A percentile compares a stretch with the other conserved stretches of the same genome.
phyloP scores from a whole-genome alignment of 179 eudicot species.

The Spergularia azorica region DNA sequence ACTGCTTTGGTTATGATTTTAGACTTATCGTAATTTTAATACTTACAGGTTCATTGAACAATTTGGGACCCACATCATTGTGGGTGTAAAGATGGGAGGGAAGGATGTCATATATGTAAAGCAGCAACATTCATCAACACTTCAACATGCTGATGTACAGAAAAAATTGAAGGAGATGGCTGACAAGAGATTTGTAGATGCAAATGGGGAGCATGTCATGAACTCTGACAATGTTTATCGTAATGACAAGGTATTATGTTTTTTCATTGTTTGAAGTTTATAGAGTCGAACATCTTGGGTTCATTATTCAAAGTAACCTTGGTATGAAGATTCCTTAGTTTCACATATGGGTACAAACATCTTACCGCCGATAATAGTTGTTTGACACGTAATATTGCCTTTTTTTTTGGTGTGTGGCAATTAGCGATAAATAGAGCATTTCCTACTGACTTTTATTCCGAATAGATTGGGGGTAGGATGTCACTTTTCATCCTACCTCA shows the following conservation, averaged over 20 bases:
- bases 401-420: too few relatives aligned
- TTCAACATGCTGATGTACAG: slow-evolving; percentile 91
- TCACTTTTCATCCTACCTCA: too few relatives aligned
- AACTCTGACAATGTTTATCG: slow-evolving; percentile 53
- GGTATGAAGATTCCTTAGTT: neutral
- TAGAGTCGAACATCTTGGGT: too few relatives aligned
- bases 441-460: too few relatives aligned
- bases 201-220: slow-evolving; percentile 50
- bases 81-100: slow-evolving; percentile 97
- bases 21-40: slow-evolving; percentile 15
- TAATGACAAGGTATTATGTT: slow-evolving; percentile 61
- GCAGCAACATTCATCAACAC: slow-evolving; percentile 86
- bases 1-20: neutral
- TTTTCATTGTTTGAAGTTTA: neutral
- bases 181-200: slow-evolving; percentile 74
- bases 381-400: too few relatives aligned
- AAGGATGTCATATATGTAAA: slow-evolving; percentile 90
- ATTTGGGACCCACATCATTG: slow-evolving; percentile 92
- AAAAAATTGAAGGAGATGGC: slow-evolving; percentile 81
- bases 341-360: neutral
- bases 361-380: too few relatives aligned
- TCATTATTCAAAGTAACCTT: neutral
- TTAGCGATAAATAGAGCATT: too few relatives aligned
- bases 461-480: too few relatives aligned
- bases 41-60: slow-evolving; percentile 76